Base-by-base conservation (phyloP, 139 green algal species). In the Desmodesmus armatus region DNA sequence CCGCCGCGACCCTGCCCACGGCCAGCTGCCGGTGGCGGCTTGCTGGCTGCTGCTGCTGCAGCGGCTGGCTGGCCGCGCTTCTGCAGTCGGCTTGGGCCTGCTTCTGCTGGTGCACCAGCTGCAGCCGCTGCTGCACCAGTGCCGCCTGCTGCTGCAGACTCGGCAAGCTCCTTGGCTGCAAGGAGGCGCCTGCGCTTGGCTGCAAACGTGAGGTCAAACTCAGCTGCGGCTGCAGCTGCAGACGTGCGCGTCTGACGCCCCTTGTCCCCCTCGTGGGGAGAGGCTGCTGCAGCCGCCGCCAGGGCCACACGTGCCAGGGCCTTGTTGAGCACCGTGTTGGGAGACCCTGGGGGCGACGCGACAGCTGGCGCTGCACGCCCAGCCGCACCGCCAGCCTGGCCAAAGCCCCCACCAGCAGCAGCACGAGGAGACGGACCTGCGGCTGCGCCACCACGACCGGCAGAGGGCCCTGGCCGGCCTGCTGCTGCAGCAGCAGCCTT, bases 171-270 rank as follows among this genome's bases (percentile, higher is more conserved):
- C 49, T 67, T 80, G 47, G 37, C 49, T n/a, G n/a, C n/a, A n/a
- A n/a, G n/a, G n/a, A n/a, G n/a, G n/a, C n/a, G n/a, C n/a, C n/a
- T n/a, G 2, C 73, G 73, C 76, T 72, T 82, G 37, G 76, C 76
- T 29, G 55, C 76, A 73, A 82, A 82, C 1, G 76, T n/a, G 5
- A 65, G 41, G 13, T 82, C 76, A 72, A 82, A 82, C 5, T 62
- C 55, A 63, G 78, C 78, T 13, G 78, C 78, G 47, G 62, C 62
- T 53, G 62, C 78, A 53, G 78, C 78, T 84, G 62, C 78, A 21
- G 78, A 62, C 29, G 78, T 84, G 41, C 63, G 78, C 27, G 78
- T 84, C 25, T 84, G 63, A 41, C 62, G 44, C 21, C 31, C 51
- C 13, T 67, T 53, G 9, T 40, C 49, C 25, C 35, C 76, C 11